phyloP scores from a whole-genome alignment of 257 asterid genomes.

The Apocynum venetum region DNA sequence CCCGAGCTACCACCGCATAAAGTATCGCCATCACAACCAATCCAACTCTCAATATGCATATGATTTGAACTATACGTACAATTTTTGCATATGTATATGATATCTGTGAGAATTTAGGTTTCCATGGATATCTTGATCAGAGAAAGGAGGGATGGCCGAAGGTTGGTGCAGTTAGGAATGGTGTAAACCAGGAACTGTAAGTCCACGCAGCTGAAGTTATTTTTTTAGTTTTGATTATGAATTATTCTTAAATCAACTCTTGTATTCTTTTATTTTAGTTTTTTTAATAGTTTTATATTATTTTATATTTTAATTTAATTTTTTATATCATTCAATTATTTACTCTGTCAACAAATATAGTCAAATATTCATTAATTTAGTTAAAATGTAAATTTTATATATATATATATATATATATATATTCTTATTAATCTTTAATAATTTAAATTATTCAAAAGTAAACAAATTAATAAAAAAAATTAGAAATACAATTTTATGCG shows the following conservation, averaged over 20 bases:
- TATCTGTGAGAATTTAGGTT: background rate
- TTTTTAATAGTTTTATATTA: no score
- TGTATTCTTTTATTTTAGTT: background rate
- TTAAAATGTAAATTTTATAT: no score
- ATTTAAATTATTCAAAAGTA: no score
- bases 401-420: no score
- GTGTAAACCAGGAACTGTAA: background rate
- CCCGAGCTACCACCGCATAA: conserved; percentile 88
- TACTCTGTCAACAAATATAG: no score
- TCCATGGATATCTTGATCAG: background rate
- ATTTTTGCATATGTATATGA: background rate
- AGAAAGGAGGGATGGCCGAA: background rate
- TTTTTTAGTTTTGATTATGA: no score
- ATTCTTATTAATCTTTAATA: no score
- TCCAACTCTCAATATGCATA: background rate
- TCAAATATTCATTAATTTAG: no score
- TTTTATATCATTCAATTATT: no score
- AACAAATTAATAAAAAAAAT: no score
- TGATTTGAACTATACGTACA: background rate
- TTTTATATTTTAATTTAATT: no score
- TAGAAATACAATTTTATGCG: no score
- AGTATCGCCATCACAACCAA: conserved; percentile 70
- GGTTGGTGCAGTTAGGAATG: background rate
- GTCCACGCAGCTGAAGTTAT: conserved; percentile 10
- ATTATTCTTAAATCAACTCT: background rate